Conservation (phyloP, 495 filamentous ascomycete genomes). For the Xylaria sp. region DNA sequence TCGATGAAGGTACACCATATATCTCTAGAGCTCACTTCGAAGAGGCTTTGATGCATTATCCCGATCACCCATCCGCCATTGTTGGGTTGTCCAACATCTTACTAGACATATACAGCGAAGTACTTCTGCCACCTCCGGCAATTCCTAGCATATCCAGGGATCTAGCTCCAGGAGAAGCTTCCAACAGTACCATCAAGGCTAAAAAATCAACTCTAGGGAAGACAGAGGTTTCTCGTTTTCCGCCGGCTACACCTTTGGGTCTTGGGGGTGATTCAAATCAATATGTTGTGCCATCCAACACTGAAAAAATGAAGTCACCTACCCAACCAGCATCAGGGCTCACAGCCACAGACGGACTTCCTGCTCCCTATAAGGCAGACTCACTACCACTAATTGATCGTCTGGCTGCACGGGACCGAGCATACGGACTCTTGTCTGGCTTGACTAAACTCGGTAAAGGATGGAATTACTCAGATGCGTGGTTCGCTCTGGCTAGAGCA, state of each 20-base stretch:
- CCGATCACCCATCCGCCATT: conserved; percentile 79
- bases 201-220: conserved; percentile 17
- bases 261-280: conserved; percentile 34
- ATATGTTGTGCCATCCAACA: conserved; percentile 16
- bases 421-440: conserved; percentile 77
- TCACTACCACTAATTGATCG: conserved; percentile 72
- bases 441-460: conserved; percentile 86
- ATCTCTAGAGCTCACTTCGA: conserved; percentile 78
- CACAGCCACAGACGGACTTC: conserved; percentile 42
- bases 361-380: conserved; percentile 53
- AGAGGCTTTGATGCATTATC: conserved; percentile 73
- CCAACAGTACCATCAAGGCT: conserved; percentile 25
- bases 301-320: conserved; percentile 16
- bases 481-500: conserved; percentile 84
- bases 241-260: conserved; percentile 52
- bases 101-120: conserved; percentile 81
- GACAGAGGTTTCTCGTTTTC: background rate
- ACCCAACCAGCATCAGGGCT: conserved; percentile 19
- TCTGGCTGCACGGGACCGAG: conserved; percentile 84
- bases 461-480: conserved; percentile 94
- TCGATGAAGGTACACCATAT: conserved; percentile 67
- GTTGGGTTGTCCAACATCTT: conserved; percentile 84
- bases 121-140: conserved; percentile 55
- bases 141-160: conserved; percentile 48
- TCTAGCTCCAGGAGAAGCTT: conserved; percentile 25